Base-by-base conservation (phyloP, 306 rosid genomes). In the Begonia masoniana region DNA sequence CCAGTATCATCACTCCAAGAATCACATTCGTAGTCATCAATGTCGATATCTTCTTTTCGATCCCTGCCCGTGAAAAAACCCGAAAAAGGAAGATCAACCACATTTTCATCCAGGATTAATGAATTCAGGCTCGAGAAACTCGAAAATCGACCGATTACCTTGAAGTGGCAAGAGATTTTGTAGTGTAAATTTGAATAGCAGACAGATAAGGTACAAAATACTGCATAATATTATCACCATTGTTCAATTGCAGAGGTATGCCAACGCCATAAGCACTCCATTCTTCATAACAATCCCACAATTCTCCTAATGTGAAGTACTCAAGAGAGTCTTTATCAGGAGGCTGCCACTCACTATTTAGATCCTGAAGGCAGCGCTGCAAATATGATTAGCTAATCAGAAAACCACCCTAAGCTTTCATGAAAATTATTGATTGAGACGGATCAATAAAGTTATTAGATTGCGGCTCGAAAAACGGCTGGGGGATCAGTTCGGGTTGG, bases 231-330 rank as follows among this genome's bases (percentile, higher is more conserved):
- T 69, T 58, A 11, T 71, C 85, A 15, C 70, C 78, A 51, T 41
- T 58, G 55, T 73, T 80, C 63, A 77, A 35, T 47, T 31, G 74
- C 63, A 82, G 60, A 4, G 82, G 71, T 6, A 66, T 57, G 2
- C 85, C 83, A 2, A 66, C 81, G 50, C 95, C 95, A 62, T 59
- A 82, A 4, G 95, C 93, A 55, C 95, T 86, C 93, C 95, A 86
- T 69, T 86, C 93, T n/a, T 68, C 41, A 39, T 75, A 86, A 61
- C 83, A 74, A 9, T 82, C 74, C 82, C 88, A 82, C 12, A 86
- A 74, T 55, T 86, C 82, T 55, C 73, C 71, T 51, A 86, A 47
- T 12, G 66, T 57, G 76, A 82, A 86, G 61, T 63, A 80, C 49
- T 73, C 72, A 55, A 77, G 6, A 17, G 47, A 21, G 26, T 77